Conservation (phyloP, 805 yeast genomes). For the Ogataea ramenticola region DNA sequence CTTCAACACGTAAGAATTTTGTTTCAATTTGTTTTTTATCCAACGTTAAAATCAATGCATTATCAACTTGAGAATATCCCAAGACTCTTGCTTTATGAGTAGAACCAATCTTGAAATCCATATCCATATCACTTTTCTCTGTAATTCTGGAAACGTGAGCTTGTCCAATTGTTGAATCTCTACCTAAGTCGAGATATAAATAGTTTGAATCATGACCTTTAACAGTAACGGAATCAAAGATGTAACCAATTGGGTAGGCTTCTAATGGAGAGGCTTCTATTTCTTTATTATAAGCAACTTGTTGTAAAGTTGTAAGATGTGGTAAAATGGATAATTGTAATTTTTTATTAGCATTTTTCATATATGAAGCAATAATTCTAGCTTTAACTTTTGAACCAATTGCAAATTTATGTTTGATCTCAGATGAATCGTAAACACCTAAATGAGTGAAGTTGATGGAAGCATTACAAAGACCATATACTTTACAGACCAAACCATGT, state of each 20-base stretch:
- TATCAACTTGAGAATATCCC: constrained; percentile 63
- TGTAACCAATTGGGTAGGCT: constrained; percentile 76
- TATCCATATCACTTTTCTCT: constrained; percentile 34
- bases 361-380: constrained; percentile 57
- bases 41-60: constrained; percentile 57
- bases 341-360: constrained; percentile 44
- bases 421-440: constrained; percentile 34
- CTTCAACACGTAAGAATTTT: constrained; percentile 59
- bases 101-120: constrained; percentile 55
- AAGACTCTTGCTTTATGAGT: constrained; percentile 71
- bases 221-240: constrained; percentile 50
- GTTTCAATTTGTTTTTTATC: constrained; percentile 59
- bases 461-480: constrained; percentile 68
- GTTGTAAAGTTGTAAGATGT: constrained; percentile 1
- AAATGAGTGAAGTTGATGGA: constrained; percentile 64
- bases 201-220: constrained; percentile 52
- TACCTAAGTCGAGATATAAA: constrained; percentile 51
- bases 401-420: constrained; percentile 54
- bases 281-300: too few species aligned
- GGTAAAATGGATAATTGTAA: constrained; percentile 59
- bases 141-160: constrained; percentile 71
- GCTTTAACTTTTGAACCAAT: constrained; percentile 62
- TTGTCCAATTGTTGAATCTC: constrained; percentile 51
- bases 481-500: constrained; percentile 65
- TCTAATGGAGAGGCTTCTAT: constrained; percentile 34